These are phyloP conservation scores for Neurospora cerealis DNA, from an alignment of 495 filamentous ascomycete genomes.

Conservation along the genomic window DNA sequence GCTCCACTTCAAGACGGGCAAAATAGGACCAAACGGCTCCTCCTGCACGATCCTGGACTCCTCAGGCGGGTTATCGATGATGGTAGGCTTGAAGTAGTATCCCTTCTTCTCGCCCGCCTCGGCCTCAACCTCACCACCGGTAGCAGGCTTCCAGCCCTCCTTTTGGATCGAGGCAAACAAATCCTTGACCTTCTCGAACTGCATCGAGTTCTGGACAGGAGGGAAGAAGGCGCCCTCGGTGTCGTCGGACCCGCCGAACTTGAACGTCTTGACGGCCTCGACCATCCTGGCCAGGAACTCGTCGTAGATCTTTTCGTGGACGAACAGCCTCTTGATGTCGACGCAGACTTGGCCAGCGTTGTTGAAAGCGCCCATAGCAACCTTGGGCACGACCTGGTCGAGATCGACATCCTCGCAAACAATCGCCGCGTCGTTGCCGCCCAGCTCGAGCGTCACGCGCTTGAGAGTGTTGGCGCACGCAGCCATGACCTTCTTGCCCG, in stretches of 20 bases:
- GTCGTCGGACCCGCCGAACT: slow-evolving; percentile 34
- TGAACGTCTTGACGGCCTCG: slow-evolving; percentile 42
- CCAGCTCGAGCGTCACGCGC: slow-evolving; percentile 39
- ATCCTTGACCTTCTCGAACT: slow-evolving; percentile 44
- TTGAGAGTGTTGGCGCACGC: slow-evolving; percentile 53
- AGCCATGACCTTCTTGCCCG: slow-evolving; percentile 55
- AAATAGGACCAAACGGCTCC: slow-evolving; percentile 48
- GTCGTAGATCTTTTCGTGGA: slow-evolving; percentile 59
- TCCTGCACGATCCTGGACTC: slow-evolving; percentile 32
- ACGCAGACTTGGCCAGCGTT: slow-evolving; percentile 50
- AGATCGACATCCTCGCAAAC: slow-evolving; percentile 58
- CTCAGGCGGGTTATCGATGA: slow-evolving; percentile 39
- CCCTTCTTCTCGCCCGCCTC: slow-evolving; percentile 20
- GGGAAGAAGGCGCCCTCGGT: slow-evolving; percentile 35
- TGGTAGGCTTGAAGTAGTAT: slow-evolving; percentile 39
- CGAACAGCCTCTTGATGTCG: slow-evolving; percentile 54
- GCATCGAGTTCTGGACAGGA: slow-evolving; percentile 51
- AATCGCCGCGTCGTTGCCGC: slow-evolving; percentile 61
- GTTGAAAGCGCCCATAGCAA: slow-evolving; percentile 45
- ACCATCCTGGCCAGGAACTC: slow-evolving; percentile 47
- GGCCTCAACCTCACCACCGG: slow-evolving; percentile 22
- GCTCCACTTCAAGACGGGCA: slow-evolving; percentile 46
- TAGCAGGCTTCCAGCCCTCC: slow-evolving; percentile 34
- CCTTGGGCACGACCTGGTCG: slow-evolving; percentile 41
- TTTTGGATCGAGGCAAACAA: slow-evolving; percentile 35